These are phyloP conservation scores for Choiromyces venosus DNA, from an alignment of 495 filamentous ascomycete genomes.

Conservation along the genomic window DNA sequence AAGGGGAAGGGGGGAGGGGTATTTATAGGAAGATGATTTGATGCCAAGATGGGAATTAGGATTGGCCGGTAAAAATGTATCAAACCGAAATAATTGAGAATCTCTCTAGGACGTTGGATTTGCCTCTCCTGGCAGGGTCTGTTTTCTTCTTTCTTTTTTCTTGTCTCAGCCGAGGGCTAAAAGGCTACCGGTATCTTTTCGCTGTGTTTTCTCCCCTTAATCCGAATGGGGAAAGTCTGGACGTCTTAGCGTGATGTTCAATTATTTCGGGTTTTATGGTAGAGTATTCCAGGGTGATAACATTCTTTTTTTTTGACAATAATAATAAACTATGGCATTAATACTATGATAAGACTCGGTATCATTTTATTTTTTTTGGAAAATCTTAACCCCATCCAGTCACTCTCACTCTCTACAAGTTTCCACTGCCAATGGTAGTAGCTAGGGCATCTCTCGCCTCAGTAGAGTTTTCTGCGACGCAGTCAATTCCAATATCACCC, in stretches of 20 bases:
- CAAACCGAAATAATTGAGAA: too few species aligned
- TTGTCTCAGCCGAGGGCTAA: too few species aligned
- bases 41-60: background rate
- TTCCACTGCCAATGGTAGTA: conserved; percentile 10
- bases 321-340: background rate
- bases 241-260: too few species aligned
- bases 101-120: too few species aligned
- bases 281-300: background rate
- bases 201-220: too few species aligned
- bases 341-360: background rate
- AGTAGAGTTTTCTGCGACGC: conserved; percentile 40
- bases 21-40: background rate
- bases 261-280: too few species aligned
- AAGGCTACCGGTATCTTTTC: too few species aligned
- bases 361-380: background rate
- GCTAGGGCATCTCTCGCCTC: conserved; percentile 14
- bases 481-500: conserved; percentile 51
- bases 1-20: background rate
- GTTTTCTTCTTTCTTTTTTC: too few species aligned
- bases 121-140: too few species aligned
- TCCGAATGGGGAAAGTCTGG: too few species aligned
- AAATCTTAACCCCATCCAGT: background rate
- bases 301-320: too few species aligned
- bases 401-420: background rate
- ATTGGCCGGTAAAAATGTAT: background rate